These are phyloP conservation scores for Neltuma alba DNA, from an alignment of 306 rosid genomes.

Conservation along the genomic window DNA sequence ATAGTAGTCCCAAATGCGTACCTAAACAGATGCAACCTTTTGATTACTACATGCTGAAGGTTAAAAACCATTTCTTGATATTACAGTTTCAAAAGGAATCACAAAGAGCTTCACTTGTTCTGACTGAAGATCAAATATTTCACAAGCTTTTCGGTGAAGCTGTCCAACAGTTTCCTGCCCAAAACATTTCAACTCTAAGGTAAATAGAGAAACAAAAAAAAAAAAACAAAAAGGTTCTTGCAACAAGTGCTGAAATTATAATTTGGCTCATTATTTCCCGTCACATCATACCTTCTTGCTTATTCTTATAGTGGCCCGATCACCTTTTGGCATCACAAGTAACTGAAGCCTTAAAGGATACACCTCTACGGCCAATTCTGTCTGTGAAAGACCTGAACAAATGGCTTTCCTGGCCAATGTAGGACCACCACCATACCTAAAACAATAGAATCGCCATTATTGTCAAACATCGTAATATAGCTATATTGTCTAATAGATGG, in stretches of 20 bases:
- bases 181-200: constrained; percentile 46
- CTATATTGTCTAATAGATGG: neutral
- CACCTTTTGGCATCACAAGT: constrained; percentile 79
- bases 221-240: constrained; percentile 20
- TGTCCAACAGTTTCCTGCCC: constrained; percentile 94
- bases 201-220: constrained; percentile 33
- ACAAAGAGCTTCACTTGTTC: constrained; percentile 70
- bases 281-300: constrained; percentile 87
- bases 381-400: constrained; percentile 84
- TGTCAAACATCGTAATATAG: constrained; percentile 1
- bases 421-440: constrained; percentile 99
- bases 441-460: constrained; percentile 17
- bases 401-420: constrained; percentile 80
- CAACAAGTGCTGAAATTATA: constrained; percentile 31
- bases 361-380: constrained; percentile 93
- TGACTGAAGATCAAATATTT: constrained; percentile 79
- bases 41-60: constrained; percentile 17
- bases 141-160: constrained; percentile 88
- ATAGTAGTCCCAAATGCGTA: constrained; percentile 94
- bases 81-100: constrained; percentile 28
- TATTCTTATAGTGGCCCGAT: constrained; percentile 71
- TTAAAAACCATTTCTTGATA: constrained; percentile 19
- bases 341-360: constrained; percentile 94
- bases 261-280: constrained; percentile 31
- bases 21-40: constrained; percentile 52